phyloP scores from a whole-genome alignment of 805 yeast species.

The Saccharomycopsis vini region DNA sequence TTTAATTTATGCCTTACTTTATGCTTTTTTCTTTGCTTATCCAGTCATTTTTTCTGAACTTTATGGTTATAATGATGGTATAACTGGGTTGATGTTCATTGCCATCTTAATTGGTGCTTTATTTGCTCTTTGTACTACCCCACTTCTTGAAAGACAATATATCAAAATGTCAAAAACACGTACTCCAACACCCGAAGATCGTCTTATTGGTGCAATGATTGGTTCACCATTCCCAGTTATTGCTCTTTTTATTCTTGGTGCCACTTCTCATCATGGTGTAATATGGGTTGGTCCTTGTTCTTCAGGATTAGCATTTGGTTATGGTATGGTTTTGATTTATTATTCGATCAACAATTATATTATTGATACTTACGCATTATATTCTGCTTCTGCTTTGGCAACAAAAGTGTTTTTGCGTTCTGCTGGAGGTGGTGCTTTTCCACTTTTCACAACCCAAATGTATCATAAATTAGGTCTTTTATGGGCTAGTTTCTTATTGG shows the following conservation, averaged over 20 bases:
- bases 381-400: constrained; percentile 73
- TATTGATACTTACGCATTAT: constrained; percentile 80
- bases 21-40: constrained; percentile 92
- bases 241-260: constrained; percentile 73
- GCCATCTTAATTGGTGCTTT: constrained; percentile 86
- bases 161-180: constrained; percentile 41
- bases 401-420: constrained; percentile 73
- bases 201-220: constrained; percentile 71
- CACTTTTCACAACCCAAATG: constrained; percentile 75
- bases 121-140: constrained; percentile 67
- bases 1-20: constrained; percentile 78
- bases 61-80: constrained; percentile 69
- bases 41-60: constrained; percentile 79
- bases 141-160: constrained; percentile 59
- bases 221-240: constrained; percentile 79
- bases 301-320: constrained; percentile 74
- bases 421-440: constrained; percentile 84
- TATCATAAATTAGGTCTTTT: constrained; percentile 62
- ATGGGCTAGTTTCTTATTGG: constrained; percentile 77
- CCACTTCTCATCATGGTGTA: constrained; percentile 59
- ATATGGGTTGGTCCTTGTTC: constrained; percentile 77
- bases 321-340: constrained; percentile 68
- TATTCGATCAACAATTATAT: constrained; percentile 75
- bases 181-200: constrained; percentile 69
- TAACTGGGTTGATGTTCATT: constrained; percentile 78